phyloP scores from a whole-genome alignment of 306 rosid genomes.

The Arachis stenosperma region DNA sequence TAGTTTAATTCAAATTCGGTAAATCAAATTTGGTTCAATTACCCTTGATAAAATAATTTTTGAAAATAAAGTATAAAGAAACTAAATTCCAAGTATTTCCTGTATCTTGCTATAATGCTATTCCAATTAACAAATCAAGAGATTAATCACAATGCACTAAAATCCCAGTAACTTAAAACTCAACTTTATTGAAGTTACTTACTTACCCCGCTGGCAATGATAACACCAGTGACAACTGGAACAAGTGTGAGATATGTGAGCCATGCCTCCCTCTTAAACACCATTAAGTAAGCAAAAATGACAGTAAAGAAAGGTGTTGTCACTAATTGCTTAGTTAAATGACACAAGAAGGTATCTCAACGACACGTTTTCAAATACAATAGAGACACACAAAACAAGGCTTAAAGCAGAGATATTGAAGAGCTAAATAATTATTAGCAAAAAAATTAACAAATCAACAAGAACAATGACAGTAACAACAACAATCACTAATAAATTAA shows the following conservation, averaged over 20 bases:
- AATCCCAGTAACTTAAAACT: background rate
- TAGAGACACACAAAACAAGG: conserved; percentile 86
- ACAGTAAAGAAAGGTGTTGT: conserved; percentile 95
- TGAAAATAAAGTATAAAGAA: too few species aligned
- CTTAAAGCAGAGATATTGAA: conserved; percentile 92
- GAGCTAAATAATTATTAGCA: conserved; percentile 51
- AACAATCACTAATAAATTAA: too few species aligned
- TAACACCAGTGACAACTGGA: conserved; percentile 97
- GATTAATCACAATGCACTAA: conserved; percentile 20
- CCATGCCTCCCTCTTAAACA: conserved; percentile 93
- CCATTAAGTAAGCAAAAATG: conserved; percentile 86
- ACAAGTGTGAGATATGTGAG: conserved; percentile 91
- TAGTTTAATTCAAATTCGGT: too few species aligned
- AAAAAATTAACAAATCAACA: too few species aligned
- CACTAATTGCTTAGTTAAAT: conserved; percentile 93
- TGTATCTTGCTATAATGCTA: too few species aligned
- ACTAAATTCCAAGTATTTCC: too few species aligned
- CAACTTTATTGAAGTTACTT: background rate
- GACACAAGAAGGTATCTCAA: conserved; percentile 89
- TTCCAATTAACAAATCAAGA: conserved; percentile 13
- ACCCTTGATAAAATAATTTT: too few species aligned
- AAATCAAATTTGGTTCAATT: too few species aligned
- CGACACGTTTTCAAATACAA: conserved; percentile 89
- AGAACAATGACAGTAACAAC: too few species aligned
- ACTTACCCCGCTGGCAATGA: conserved; percentile 97